Evolutionary conservation across 257 asterid genomes (phyloP).

Genomic region (Lantana camara): DNA sequence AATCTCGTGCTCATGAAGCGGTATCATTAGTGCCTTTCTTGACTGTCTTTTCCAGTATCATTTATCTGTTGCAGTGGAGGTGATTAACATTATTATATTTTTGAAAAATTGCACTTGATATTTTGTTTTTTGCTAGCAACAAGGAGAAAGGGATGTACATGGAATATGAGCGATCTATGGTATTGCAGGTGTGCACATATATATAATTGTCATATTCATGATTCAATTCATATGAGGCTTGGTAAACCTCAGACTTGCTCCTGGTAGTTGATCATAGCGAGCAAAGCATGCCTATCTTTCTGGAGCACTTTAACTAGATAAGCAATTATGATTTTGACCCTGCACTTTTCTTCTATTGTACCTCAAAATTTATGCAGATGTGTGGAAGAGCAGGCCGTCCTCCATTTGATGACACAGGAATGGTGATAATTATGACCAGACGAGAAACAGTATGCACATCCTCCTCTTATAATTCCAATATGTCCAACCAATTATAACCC

Average conservation of each 20-base stretch:
- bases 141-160: conserved; percentile 90
- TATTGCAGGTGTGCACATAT: conserved; percentile 83
- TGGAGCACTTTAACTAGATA: conserved; percentile 22
- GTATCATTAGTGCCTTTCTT: conserved; percentile 18
- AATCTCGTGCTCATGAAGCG: conserved; percentile 17
- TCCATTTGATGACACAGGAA: conserved; percentile 96
- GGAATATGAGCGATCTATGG: conserved; percentile 95
- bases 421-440: conserved; percentile 96
- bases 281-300: conserved; percentile 6
- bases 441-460: conserved; percentile 69
- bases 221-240: background rate
- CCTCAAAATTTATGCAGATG: conserved; percentile 68
- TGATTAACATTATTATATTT: conserved; percentile 17
- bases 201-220: too few species aligned
- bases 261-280: conserved; percentile 24
- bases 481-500: conserved; percentile 20
- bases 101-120: conserved; percentile 12
- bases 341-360: conserved; percentile 22
- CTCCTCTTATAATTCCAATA: conserved; percentile 2
- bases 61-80: conserved; percentile 20
- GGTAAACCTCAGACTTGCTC: conserved; percentile 13
- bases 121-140: conserved; percentile 61
- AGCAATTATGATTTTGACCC: conserved; percentile 3
- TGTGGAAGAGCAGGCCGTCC: conserved; percentile 99
- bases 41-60: conserved; percentile 22